Conservation (phyloP, 176 grass and related monocot species). For the Cocos nucifera region DNA sequence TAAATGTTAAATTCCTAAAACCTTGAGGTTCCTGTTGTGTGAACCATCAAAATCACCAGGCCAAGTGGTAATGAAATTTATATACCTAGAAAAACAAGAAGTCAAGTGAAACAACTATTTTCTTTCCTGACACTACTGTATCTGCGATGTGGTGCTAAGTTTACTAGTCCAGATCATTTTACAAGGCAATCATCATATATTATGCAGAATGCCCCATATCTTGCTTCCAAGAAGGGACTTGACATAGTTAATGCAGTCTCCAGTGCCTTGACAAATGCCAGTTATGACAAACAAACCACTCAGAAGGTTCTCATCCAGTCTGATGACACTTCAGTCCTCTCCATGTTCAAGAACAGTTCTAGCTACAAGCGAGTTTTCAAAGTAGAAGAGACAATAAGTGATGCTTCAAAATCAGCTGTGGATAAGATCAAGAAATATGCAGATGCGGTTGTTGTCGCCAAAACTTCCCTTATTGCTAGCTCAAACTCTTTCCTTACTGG, state of each 20-base stretch:
- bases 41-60: no score
- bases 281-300: constrained; percentile 52
- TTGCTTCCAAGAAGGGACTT: constrained; percentile 60
- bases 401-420: constrained; percentile 36
- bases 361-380: constrained; percentile 40
- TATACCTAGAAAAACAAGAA: background rate
- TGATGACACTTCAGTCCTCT: constrained; percentile 63
- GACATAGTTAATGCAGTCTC: constrained; percentile 61
- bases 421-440: constrained; percentile 57
- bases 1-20: no score
- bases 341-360: constrained; percentile 48
- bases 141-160: constrained; percentile 1
- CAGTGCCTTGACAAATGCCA: constrained; percentile 51
- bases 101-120: background rate
- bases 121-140: background rate
- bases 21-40: no score
- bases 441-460: constrained; percentile 31
- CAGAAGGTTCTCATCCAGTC: constrained; percentile 60
- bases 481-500: constrained; percentile 59
- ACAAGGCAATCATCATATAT: constrained; percentile 11
- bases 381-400: constrained; percentile 41
- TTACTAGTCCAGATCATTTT: constrained; percentile 1
- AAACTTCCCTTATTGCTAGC: constrained; percentile 33
- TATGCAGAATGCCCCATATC: constrained; percentile 54
- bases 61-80: background rate